Conservation (phyloP, 129 eudicot species). For the Flaveria linearis region DNA sequence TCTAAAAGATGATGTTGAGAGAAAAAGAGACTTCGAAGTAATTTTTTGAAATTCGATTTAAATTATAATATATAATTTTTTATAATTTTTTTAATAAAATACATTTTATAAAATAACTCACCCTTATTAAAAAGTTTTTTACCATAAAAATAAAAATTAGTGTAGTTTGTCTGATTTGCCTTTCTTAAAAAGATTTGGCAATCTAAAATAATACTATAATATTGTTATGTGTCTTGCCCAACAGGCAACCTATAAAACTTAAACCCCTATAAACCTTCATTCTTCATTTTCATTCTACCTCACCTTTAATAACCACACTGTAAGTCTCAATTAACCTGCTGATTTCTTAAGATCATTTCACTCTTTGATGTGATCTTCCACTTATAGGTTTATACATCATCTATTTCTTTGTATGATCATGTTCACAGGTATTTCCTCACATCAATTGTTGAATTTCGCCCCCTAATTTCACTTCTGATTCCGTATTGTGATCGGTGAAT, state of each 20-base stretch:
- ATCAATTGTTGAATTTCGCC: constrained; percentile 18
- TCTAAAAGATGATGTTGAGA: too few relatives aligned
- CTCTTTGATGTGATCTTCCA: background rate
- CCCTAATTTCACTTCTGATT: constrained; percentile 18
- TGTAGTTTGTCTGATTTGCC: too few relatives aligned
- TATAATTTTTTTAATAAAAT: too few relatives aligned
- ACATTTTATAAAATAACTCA: too few relatives aligned
- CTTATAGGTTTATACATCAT: background rate
- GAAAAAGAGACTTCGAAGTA: too few relatives aligned
- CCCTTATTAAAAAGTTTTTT: too few relatives aligned
- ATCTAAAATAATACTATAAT: background rate
- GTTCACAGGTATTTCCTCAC: background rate
- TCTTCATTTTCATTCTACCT: background rate
- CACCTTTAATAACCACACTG: constrained; percentile 9
- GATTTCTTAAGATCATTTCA: background rate
- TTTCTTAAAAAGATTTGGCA: too few relatives aligned
- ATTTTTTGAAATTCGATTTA: too few relatives aligned
- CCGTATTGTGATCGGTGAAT: background rate
- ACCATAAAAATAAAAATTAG: too few relatives aligned
- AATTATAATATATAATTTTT: too few relatives aligned
- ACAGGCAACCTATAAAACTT: too few relatives aligned
- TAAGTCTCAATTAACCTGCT: background rate
- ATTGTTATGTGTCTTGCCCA: background rate
- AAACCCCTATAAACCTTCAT: background rate
- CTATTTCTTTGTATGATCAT: background rate